Conservation (phyloP, 257 asterid genomes). For the Thymus mandschuricus region DNA sequence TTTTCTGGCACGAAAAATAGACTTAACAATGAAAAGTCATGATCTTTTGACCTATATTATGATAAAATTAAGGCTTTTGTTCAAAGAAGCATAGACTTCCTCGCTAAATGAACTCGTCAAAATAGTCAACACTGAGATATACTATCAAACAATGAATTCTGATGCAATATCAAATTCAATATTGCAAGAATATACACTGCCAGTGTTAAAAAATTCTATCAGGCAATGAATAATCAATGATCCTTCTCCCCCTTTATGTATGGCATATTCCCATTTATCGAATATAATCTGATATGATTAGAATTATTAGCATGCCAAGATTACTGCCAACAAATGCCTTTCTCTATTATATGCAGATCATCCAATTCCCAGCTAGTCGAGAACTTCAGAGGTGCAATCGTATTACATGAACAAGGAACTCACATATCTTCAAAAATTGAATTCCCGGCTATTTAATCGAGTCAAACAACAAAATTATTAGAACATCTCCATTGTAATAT, state of each 20-base stretch:
- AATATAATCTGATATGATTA: background rate
- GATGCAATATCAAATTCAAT: background rate
- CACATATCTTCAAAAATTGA: background rate
- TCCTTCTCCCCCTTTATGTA: background rate
- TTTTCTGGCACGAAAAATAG: background rate
- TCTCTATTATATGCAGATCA: background rate
- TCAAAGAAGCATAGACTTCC: background rate
- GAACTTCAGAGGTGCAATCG: background rate
- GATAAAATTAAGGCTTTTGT: background rate
- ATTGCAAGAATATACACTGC: background rate
- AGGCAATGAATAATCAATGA: background rate
- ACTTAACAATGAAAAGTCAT: constrained; percentile 24
- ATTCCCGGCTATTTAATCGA: constrained; percentile 4
- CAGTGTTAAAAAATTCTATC: background rate
- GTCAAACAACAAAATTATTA: constrained; percentile 1
- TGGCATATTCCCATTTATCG: background rate
- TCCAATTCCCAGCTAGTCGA: background rate
- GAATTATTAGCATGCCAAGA: constrained; percentile 1
- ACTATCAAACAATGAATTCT: background rate
- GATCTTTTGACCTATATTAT: background rate
- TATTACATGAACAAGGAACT: background rate
- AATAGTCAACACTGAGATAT: background rate
- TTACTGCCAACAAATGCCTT: background rate
- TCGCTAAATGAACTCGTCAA: constrained; percentile 1
- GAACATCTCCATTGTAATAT: background rate